Base-by-base conservation (phyloP, 2,329 filamentous ascomycete species). In the Penicillium sp. region DNA sequence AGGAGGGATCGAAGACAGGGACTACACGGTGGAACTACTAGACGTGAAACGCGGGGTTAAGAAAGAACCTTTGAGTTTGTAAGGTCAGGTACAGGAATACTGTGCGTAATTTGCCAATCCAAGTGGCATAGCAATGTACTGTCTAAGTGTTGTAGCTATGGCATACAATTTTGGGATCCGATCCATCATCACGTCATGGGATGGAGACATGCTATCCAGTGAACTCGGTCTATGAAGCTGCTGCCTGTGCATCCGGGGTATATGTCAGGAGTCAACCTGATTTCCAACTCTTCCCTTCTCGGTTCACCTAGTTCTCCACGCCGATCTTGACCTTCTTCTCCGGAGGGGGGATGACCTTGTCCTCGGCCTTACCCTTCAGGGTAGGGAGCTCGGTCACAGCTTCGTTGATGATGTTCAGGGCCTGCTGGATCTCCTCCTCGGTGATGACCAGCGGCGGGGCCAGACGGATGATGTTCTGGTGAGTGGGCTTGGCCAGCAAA, bases 381-480 rank as follows among this genome's bases (percentile, higher is more conserved):
- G 67, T 85, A 2, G 92, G 91, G 47, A 99, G 80, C 73, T 96
- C 92, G 61, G 81, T 79, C 65, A 96, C 80, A 13, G 92, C 86
- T 68, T 92, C 86, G 56, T 85, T 81, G 68, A 99, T 95, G 66
- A 94, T 92, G 46, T 72, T 72, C 48, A 97, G 71, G 1, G 92
- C 88, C 67, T 85, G 82, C 62, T 85, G 81, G 60, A 99, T 87
- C 75, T 99, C 85, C 54, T 87, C 82, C 67, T 97, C 91, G 24
- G 87, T 91, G 66, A 99, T 97, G 60, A 99, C 91, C 48, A 99
- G 79, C 18, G 94, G 94, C 42, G 94, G 94, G n/a, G 94, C 94
- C 56, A 99, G 87, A 51, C 94, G 89, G 70, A 99, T 99, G 72
- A 99, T 97, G 75, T 97, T 96, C 68, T 95, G 87, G 74, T 99